phyloP scores from a whole-genome alignment of 148 eudicot genomes.

The Talinum fruticosum region DNA sequence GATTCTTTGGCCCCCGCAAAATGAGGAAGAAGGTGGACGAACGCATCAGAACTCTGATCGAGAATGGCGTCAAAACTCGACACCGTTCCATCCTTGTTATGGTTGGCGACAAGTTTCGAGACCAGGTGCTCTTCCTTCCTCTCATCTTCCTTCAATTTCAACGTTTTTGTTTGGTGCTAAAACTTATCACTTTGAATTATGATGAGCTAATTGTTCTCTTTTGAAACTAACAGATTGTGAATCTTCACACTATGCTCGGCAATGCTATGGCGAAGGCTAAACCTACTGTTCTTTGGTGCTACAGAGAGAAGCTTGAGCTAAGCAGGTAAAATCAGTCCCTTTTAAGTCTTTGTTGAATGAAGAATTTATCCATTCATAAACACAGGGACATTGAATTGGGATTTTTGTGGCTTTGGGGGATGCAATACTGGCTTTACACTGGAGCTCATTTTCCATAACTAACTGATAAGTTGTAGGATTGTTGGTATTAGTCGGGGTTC shows the following conservation, averaged over 20 bases:
- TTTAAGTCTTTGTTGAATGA: not conserved
- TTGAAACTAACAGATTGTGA: conserved; percentile 60
- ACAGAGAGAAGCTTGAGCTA: conserved; percentile 74
- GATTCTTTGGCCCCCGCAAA: not conserved
- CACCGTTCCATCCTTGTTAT: conserved; percentile 90
- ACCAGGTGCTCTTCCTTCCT: conserved; percentile 44
- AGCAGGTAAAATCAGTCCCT: conserved; percentile 54
- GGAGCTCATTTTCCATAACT: not conserved
- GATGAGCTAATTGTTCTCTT: not conserved
- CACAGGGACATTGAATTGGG: not conserved
- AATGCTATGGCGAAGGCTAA: conserved; percentile 64
- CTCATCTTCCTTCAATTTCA: not conserved
- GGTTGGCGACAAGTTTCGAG: conserved; percentile 83
- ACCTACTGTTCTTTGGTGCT: conserved; percentile 88
- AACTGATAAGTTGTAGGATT: not conserved
- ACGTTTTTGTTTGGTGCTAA: not conserved
- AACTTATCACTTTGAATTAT: not conserved
- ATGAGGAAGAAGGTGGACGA: conserved; percentile 96
- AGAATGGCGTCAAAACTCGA: conserved; percentile 76
- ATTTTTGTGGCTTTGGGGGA: not conserved
- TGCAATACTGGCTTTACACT: not conserved
- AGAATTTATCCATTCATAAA: not conserved
- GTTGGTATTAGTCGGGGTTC: not conserved
- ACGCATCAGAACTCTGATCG: conserved; percentile 80
- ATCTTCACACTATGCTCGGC: conserved; percentile 68